Evolutionary conservation across 2,329 filamentous ascomycete genomes (phyloP).

Genomic region (Arthrobotrys pseudoclavata): DNA sequence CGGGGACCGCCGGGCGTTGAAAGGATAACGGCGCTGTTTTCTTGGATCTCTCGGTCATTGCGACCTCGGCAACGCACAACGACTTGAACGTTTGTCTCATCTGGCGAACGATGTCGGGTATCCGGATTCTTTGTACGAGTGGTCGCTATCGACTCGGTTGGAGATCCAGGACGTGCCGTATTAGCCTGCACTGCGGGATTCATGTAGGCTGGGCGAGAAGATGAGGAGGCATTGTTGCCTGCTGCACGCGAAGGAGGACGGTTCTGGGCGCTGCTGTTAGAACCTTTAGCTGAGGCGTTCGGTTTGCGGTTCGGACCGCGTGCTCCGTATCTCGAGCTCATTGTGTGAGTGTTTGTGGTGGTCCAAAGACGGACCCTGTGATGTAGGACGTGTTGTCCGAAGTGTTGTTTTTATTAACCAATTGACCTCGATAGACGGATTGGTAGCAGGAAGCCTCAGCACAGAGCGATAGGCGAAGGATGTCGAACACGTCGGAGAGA

Average conservation of each 20-base stretch:
- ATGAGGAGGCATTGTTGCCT: constrained; percentile 15
- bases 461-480: not conserved
- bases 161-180: constrained; percentile 73
- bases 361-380: constrained; percentile 38
- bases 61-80: constrained; percentile 94
- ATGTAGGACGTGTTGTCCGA: constrained; percentile 4
- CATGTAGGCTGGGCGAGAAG: constrained; percentile 55
- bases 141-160: constrained; percentile 78
- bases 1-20: constrained; percentile 84
- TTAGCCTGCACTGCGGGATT: constrained; percentile 54
- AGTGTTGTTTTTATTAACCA: not conserved
- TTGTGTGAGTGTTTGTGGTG: constrained; percentile 33
- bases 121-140: constrained; percentile 65
- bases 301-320: constrained; percentile 44
- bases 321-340: constrained; percentile 30
- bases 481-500: not conserved
- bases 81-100: constrained; percentile 97
- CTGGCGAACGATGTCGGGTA: constrained; percentile 70
- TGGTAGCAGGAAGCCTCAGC: not conserved
- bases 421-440: constrained; percentile 7
- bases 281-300: constrained; percentile 4
- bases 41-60: constrained; percentile 89
- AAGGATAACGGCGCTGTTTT: constrained; percentile 95
- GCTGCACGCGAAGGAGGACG: constrained; percentile 41
- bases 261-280: not conserved